A percentile compares a stretch with the other conserved stretches of the same genome.
Conservation (phyloP, 306 rosid species). For the Cercis canadensis region DNA sequence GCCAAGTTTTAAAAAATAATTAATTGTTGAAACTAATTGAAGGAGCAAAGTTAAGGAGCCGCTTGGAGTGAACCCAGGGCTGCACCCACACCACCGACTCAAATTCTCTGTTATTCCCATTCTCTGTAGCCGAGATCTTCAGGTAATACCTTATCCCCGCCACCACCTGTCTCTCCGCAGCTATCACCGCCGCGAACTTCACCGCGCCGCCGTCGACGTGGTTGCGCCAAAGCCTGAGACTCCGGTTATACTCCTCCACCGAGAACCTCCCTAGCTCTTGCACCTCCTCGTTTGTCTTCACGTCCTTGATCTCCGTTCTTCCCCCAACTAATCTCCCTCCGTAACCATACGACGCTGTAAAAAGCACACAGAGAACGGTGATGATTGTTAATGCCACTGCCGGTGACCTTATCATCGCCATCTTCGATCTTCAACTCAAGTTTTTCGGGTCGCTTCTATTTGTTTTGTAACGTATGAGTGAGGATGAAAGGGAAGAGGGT, state of each 20-base stretch:
- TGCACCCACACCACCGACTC: constrained; percentile 70
- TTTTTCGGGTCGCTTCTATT: too few relatives aligned
- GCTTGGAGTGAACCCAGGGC: constrained; percentile 66
- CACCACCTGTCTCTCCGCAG: constrained; percentile 80
- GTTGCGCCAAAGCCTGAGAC: constrained; percentile 3
- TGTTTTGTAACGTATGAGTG: too few relatives aligned
- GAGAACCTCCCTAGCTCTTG: constrained; percentile 79
- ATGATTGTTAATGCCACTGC: constrained; percentile 26
- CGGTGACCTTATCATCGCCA: constrained; percentile 41
- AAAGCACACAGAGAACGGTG: constrained; percentile 25
- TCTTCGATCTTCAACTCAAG: neutral
- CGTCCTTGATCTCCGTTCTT: constrained; percentile 52
- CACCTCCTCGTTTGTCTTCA: constrained; percentile 63
- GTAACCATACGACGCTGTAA: constrained; percentile 37
- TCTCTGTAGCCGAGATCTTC: constrained; percentile 45
- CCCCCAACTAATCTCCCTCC: constrained; percentile 53
- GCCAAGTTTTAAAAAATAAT: too few relatives aligned
- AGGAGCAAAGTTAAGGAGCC: constrained; percentile 62
- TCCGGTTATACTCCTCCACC: constrained; percentile 72
- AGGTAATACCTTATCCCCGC: constrained; percentile 72
- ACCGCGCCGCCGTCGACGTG: constrained; percentile 36
- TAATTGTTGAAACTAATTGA: neutral
- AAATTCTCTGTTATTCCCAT: constrained; percentile 49
- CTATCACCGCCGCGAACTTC: constrained; percentile 66
- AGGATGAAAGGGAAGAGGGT: too few relatives aligned